Percentiles rank a stretch among this genome's conserved stretches.
phyloP scores from a whole-genome alignment of 1,284 basidiomycete species.

The Trametes sp. region DNA sequence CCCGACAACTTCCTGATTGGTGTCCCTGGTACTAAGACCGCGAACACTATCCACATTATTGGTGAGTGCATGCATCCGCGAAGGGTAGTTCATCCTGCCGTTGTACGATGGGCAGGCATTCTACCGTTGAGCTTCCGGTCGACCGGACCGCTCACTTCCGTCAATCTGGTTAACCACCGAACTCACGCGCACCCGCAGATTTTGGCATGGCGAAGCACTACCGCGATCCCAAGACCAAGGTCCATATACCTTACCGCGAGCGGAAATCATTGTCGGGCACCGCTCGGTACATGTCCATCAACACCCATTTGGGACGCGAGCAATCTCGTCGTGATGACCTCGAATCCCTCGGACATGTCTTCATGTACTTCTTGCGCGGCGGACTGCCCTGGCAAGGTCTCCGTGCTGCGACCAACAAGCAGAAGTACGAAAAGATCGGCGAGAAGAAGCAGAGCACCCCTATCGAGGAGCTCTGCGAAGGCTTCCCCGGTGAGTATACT shows the following conservation, averaged over 20 bases:
- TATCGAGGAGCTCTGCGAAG: conserved; percentile 94
- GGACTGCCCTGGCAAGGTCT: conserved; percentile 96
- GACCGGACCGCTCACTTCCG: too few relatives aligned
- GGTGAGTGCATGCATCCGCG: conserved; percentile 51
- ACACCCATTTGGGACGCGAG: conserved; percentile 95
- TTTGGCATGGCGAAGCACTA: conserved; percentile 99
- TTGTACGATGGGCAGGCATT: neutral
- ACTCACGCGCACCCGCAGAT: conserved; percentile 55
- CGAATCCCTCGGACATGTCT: conserved; percentile 95
- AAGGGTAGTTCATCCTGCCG: neutral
- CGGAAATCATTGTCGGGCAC: conserved; percentile 98
- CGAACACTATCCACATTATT: conserved; percentile 93
- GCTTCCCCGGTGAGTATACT: conserved; percentile 84
- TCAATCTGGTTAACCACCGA: too few relatives aligned
- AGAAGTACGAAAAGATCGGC: conserved; percentile 98
- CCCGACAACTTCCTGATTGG: conserved; percentile 99
- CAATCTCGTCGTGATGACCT: conserved; percentile 92
- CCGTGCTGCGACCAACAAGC: conserved; percentile 96
- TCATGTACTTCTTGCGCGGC: conserved; percentile 97
- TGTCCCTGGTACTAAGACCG: conserved; percentile 90
- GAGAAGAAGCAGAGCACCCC: conserved; percentile 97
- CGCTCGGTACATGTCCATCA: conserved; percentile 98
- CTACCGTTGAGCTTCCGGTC: neutral
- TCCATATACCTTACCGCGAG: conserved; percentile 98
- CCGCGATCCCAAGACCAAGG: conserved; percentile 96